Evolutionary conservation across 306 rosid genomes (phyloP).

Genomic region (Prunus padus): DNA sequence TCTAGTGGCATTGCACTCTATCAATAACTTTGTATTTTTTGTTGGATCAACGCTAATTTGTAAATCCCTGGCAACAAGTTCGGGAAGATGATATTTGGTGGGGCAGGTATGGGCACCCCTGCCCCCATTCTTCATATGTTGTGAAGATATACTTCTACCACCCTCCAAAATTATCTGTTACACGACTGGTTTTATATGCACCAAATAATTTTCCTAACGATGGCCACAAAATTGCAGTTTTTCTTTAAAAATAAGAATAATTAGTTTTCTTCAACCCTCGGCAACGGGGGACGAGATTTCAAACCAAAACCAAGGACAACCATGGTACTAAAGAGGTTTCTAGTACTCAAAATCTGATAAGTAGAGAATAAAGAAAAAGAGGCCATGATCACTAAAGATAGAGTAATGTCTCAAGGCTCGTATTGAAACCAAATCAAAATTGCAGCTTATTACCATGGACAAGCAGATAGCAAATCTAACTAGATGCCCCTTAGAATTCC

Average conservation of each 20-base stretch:
- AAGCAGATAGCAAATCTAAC: background rate
- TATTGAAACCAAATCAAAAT: background rate
- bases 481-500: background rate
- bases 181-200: no score
- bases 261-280: no score
- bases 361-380: background rate
- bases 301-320: background rate
- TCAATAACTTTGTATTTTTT: background rate
- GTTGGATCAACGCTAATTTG: slow-evolving; percentile 7
- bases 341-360: background rate
- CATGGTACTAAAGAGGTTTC: background rate
- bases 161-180: no score
- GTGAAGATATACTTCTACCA: background rate
- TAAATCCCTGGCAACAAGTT: background rate
- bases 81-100: background rate
- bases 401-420: background rate
- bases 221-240: no score
- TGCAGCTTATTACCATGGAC: background rate
- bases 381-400: background rate
- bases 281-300: background rate
- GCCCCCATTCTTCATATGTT: background rate
- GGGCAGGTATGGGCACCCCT: background rate
- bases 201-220: no score
- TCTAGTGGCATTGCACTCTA: background rate
- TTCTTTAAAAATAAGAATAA: no score